Conservation (phyloP, 306 rosid species). For the Sesbania bispinosa region DNA sequence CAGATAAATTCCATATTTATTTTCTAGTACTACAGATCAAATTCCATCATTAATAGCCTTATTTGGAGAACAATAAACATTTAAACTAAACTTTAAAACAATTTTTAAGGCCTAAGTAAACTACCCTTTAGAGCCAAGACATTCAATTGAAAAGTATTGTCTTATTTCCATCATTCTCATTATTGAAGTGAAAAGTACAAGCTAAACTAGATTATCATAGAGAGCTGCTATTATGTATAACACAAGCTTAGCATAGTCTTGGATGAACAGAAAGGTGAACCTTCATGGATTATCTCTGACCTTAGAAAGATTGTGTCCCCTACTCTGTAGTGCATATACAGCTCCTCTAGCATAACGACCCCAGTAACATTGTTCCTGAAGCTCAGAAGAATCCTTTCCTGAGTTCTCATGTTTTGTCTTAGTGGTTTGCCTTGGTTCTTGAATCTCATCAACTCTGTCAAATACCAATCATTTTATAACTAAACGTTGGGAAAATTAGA, state of each 20-base stretch:
- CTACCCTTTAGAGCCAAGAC: background rate
- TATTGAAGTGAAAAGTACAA: slow-evolving; percentile 12
- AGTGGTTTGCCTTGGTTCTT: slow-evolving; percentile 23
- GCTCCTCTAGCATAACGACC: slow-evolving; percentile 98
- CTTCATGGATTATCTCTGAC: slow-evolving; percentile 38
- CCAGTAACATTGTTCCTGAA: slow-evolving; percentile 66
- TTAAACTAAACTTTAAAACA: too few relatives aligned
- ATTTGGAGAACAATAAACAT: background rate
- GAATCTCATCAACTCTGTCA: slow-evolving; percentile 69
- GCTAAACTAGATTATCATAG: background rate
- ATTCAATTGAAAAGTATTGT: slow-evolving; percentile 10
- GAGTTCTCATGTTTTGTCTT: slow-evolving; percentile 21
- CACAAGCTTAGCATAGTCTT: background rate
- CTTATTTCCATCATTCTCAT: background rate
- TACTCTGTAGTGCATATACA: slow-evolving; percentile 59
- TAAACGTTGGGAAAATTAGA: slow-evolving; percentile 15
- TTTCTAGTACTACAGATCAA: slow-evolving; percentile 1
- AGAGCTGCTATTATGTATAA: background rate
- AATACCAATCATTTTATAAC: slow-evolving; percentile 18
- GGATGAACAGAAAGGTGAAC: slow-evolving; percentile 19
- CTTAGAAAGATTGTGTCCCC: slow-evolving; percentile 57
- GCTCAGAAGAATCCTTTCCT: slow-evolving; percentile 38
- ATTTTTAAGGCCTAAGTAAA: background rate
- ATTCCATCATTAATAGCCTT: background rate
- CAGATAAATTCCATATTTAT: background rate